Base-by-base conservation (phyloP, 768 basidiomycete genomes). In the Chlorophyllum brunneum region DNA sequence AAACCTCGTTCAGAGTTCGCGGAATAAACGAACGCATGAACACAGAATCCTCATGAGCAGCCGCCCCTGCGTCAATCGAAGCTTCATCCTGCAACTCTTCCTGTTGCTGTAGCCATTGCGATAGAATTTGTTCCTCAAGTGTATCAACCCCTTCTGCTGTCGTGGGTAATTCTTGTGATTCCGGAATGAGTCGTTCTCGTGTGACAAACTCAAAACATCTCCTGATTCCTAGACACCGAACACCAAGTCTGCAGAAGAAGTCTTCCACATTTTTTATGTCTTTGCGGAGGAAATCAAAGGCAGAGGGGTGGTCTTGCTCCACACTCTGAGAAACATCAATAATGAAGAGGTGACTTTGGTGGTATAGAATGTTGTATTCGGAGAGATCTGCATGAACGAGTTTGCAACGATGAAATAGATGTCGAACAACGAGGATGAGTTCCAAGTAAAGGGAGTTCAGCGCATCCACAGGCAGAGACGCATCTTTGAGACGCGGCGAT, bases 321-420 rank as follows among this genome's bases (percentile, higher is more conserved):
- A 99, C 95, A 57, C 92, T 95, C 65, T 99, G 97, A 1, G 95
- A 97, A 54, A 99, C 97, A 67, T 99, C 97, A 70, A 99, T 98
- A 60, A 98, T 86, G 68, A 82, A 93, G 15, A 97, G 77, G 61
- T 92, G 91, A 1, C 70, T 76, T 42, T 82, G 72, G 68, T 92
- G 88, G 62, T 83, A 95, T 63, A 99, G 79, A 60, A 99, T 85
- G 65, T 99, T 99, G 79, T 99, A 99, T 67, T 99, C 97, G 49
- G 91, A 94, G 47, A 99, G 78, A 75, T 99, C 97, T 43, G 95
- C 97, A 62, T 99, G 97, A 0, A 99, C 95, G 53, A 99, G 83
- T 53, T 83, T 87, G 80, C 97, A 98, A 36, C 77, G 76, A 58
- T 92, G 87, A 67, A 86, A 99, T 77, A 99, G 88, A 49, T 74